Percentiles rank a stretch among this genome's conserved stretches.
Evolutionary conservation across 805 yeast species (phyloP).

Genomic region (Yarrowia sp.): DNA sequence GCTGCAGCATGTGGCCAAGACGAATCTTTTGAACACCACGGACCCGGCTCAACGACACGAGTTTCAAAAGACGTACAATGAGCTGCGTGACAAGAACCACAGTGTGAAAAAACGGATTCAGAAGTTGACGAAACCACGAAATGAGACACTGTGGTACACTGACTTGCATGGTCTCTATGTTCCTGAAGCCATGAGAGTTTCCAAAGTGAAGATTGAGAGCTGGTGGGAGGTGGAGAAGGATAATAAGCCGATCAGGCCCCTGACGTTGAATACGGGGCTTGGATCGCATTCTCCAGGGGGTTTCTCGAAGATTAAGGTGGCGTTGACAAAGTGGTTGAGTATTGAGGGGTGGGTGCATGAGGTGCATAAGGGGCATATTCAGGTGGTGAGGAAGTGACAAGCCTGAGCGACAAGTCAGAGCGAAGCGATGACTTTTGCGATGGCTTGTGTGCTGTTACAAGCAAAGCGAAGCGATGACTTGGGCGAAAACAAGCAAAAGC

Average conservation of each 20-base stretch:
- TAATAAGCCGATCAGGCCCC: not conserved
- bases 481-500: too few species aligned
- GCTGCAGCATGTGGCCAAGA: not conserved
- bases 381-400: conserved; percentile 5
- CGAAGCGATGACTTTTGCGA: not conserved
- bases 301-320: not conserved
- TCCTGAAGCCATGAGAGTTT: not conserved
- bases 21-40: not conserved
- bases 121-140: not conserved
- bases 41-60: conserved; percentile 4
- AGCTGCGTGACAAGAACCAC: conserved; percentile 1
- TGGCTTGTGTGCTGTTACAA: too few species aligned
- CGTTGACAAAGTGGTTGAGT: not conserved
- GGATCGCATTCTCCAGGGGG: not conserved
- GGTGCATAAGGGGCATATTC: conserved; percentile 8
- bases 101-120: not conserved
- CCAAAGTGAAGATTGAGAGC: not conserved
- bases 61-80: not conserved
- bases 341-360: conserved; percentile 1
- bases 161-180: not conserved
- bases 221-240: conserved; percentile 9
- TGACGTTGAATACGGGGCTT: not conserved
- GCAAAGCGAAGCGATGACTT: too few species aligned
- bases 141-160: not conserved
- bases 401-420: not conserved